A percentile compares a stretch with the other conserved stretches of the same genome.
These are phyloP conservation scores for Mortierella sp. DNA, from an alignment of 371 early-diverging fungal species.

Conservation along the genomic window DNA sequence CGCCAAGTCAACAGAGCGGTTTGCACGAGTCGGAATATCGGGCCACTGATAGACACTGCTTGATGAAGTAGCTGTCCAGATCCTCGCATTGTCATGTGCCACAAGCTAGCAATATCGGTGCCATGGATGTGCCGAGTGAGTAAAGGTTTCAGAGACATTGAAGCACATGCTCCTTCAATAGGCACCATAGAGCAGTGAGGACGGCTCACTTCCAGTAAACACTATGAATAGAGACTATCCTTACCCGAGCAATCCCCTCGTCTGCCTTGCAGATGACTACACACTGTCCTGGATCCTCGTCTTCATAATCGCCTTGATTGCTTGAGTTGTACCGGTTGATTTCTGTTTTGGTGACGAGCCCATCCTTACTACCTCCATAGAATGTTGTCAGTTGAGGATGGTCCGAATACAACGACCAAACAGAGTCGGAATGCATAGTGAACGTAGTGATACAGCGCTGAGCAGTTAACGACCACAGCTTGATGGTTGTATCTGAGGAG, in stretches of 20 bases:
- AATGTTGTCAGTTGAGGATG: constrained; percentile 88
- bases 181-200: too few relatives aligned
- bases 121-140: background rate
- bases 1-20: constrained; percentile 29
- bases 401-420: constrained; percentile 90
- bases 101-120: constrained; percentile 59
- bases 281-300: constrained; percentile 70
- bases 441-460: constrained; percentile 91
- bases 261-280: constrained; percentile 89
- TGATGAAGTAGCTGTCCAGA: constrained; percentile 92
- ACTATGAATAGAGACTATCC: background rate
- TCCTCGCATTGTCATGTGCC: constrained; percentile 79
- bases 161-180: background rate
- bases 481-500: constrained; percentile 90
- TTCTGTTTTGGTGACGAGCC: constrained; percentile 85
- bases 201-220: too few relatives aligned
- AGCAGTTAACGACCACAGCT: constrained; percentile 92
- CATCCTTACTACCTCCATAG: constrained; percentile 93
- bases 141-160: background rate
- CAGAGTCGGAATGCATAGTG: constrained; percentile 87
- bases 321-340: constrained; percentile 42
- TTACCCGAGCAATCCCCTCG: constrained; percentile 82
- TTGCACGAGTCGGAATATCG: constrained; percentile 38
- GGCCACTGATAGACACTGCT: constrained; percentile 85
- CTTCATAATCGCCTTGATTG: constrained; percentile 54